Base-by-base conservation (phyloP, 768 basidiomycete genomes). In the Boletus fagicola region DNA sequence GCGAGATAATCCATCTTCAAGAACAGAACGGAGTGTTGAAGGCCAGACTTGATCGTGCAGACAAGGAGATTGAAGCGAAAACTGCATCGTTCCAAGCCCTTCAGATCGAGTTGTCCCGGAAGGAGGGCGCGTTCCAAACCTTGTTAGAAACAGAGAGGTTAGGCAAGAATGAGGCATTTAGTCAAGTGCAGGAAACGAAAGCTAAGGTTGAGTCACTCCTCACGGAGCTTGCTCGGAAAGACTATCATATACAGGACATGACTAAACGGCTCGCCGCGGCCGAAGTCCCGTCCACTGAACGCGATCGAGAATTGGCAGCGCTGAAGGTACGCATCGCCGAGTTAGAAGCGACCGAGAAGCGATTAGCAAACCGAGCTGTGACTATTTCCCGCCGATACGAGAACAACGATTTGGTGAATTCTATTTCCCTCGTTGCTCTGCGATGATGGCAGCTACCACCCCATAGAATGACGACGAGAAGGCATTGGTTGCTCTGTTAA, bases 391-490 rank as follows among this genome's bases (percentile, higher is more conserved):
- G 61, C 38, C 75, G 83, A 57, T 82, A 84, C 54, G 66, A 78
- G 51, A 65, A 66, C 5, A 76, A 78, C 20, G 72, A 79, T 49
- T 59, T 85, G 77, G 84, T 84, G 62, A 56, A 72, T 67, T 49
- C 26, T 44, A 45, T 59, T 56, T 30, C 20, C 40, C 38, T 52
- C 16, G 36, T 40, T 54, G 38, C 36, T 52, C 8, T 57, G 46
- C 15, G 53, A 49, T 63, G 51, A 71, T 45, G 58, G 51, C 54
- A 63, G 45, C 53, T 47, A 22, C 45, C 26, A 36, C n/a, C 35
- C 47, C 44, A 45, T 45, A 85, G 83, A 77, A 72, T 40, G 77
- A 80, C 49, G 62, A 73, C 15, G 85, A 86, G 65, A 81, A 77
- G 63, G 75, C 69, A 5, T 76, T 86, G 47, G 78, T 81, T 9